Base-by-base conservation (phyloP, 371 early-diverging fungal genomes). In the Parasitella parasitica region DNA sequence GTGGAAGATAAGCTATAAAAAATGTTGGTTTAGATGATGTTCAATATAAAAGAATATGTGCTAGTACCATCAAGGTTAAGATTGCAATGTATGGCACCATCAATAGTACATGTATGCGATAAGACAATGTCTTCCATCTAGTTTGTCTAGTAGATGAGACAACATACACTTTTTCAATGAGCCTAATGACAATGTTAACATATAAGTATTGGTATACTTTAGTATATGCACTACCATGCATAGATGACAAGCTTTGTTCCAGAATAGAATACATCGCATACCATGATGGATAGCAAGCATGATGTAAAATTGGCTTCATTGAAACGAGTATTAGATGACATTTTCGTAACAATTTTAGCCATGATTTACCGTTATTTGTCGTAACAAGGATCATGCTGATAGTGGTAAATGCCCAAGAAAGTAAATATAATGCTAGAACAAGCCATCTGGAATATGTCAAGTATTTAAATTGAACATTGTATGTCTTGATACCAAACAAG, bases 1-100 rank as follows among this genome's bases (percentile, higher is more conserved):
- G 12, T 83, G 83, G 39, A 63, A 86, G 5, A 73, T 27, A 26
- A 86, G 37, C 80, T 80, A 50, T 53, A n/a, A n/a, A n/a, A n/a
- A n/a, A n/a, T n/a, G n/a, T n/a, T n/a, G n/a, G n/a, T n/a, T n/a
- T n/a, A n/a, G n/a, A 46, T 12, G 15, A 48, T 48, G 24, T 20
- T 5, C 20, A 7, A 18, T 18, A 2, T 6, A 41, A 20, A 41
- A 41, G 7, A 16, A 24, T 9, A 6, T 15, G 3, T 7, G 20
- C 1, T 9, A 48, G 46, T 72, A 81, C 75, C 73, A 83, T 81
- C 27, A 83, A 63, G 11, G 70, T 55, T 36, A 81, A 73, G 22
- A 83, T 80, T 34, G 34, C 77, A 38, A 72, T 16, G 34, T 83
- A 83, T 5, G 86, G 86, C 20, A 52, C 7, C 49, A 67, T 26